Percentiles rank a stretch among this genome's conserved stretches.
These are phyloP conservation scores for Caloboletus inedulis DNA, from an alignment of 1,284 basidiomycete species.

Conservation along the genomic window DNA sequence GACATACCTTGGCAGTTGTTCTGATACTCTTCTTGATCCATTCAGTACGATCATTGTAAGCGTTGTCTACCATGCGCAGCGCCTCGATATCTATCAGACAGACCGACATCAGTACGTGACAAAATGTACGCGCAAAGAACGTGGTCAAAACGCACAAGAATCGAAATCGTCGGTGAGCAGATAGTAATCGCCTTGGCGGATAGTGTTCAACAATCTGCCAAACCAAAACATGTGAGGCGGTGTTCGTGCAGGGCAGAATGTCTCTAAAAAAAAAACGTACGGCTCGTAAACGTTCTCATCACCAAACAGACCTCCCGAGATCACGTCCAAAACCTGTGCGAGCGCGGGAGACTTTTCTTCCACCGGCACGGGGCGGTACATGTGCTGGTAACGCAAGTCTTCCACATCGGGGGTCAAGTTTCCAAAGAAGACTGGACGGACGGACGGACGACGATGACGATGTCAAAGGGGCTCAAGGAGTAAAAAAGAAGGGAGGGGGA, in stretches of 20 bases:
- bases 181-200: slow-evolving; percentile 78
- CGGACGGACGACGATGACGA: not conserved
- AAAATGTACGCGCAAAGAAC: too few species aligned
- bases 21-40: slow-evolving; percentile 91
- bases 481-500: not conserved
- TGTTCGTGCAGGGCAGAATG: too few species aligned
- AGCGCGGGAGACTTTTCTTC: slow-evolving; percentile 80
- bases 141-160: slow-evolving; percentile 56
- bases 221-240: slow-evolving; percentile 6
- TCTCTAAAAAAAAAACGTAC: slow-evolving; percentile 36
- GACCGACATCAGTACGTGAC: too few species aligned
- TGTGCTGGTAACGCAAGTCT: slow-evolving; percentile 78
- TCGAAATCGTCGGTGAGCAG: slow-evolving; percentile 88
- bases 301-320: slow-evolving; percentile 75
- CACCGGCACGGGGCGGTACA: slow-evolving; percentile 75
- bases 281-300: slow-evolving; percentile 77
- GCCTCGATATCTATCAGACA: slow-evolving; percentile 65
- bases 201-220: slow-evolving; percentile 63
- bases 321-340: slow-evolving; percentile 67
- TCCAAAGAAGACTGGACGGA: slow-evolving; percentile 71
- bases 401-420: slow-evolving; percentile 80
- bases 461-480: too few species aligned
- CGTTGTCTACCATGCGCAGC: slow-evolving; percentile 80
- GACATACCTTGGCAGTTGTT: slow-evolving; percentile 68
- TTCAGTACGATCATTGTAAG: slow-evolving; percentile 74